Base-by-base conservation (phyloP, 768 basidiomycete genomes). In the Tylopilus sp. region DNA sequence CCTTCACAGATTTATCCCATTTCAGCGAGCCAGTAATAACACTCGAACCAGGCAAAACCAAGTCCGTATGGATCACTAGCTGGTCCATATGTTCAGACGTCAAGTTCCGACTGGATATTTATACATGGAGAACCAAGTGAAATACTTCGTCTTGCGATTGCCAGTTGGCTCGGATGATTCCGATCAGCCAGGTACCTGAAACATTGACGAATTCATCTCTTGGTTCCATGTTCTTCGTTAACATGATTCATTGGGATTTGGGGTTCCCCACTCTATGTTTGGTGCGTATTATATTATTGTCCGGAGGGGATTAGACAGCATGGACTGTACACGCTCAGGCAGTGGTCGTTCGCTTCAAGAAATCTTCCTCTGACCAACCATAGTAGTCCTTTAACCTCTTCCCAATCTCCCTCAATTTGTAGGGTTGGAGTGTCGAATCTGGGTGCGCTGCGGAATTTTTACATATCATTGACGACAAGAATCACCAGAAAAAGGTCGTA, bases 361-460 rank as follows among this genome's bases (percentile, higher is more conserved):
- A 76, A 47, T 75, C 72, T 20, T 74, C 73, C 41, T 72, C 71
- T 33, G 66, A 66, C 88, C 88, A 90, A 2, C 86, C 87, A 55
- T 91, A 91, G 41, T 75, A 74, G 3, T 69, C 63, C 65, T 81
- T 82, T 57, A 91, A 63, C 45, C 73, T 78, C 67, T 79, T 81
- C 10, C 82, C 76, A 58, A 79, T 81, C 3, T 75, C 69, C 48
- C 74, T 77, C 22, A 90, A 20, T n/a, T 42, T 31, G 5, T 57
- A 62, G 66, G 74, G 44, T 3, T 77, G 66, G 11, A 90, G 61
- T 4, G 85, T 87, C 3, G 84, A 68, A 65, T 88, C 85, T 20
- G 88, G 88, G 60, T 91, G 88, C 13, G 88, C 87, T 89, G 57
- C 36, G 36, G 31, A 40, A 56, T 33, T 35, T 35, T 22, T 30